Evolutionary conservation across 805 yeast species (phyloP), one percentile per base, ranked within the genome.

Genomic region (Kluyveromyces dobzhanskii): DNA sequence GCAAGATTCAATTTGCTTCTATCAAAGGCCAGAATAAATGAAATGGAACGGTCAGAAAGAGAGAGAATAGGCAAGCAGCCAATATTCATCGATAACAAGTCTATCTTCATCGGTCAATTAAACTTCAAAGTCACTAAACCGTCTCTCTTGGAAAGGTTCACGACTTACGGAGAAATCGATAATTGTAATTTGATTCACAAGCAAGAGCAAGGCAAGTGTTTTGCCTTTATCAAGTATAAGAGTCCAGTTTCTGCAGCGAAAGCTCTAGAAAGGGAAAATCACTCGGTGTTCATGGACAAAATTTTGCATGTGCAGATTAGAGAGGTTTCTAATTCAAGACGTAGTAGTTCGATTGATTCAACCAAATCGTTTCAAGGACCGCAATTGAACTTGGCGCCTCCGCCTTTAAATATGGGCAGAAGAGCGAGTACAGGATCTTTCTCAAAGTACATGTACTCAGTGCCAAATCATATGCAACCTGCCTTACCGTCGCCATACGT

Each of bases 221-320:
- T 83, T 67, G 94, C 94, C 1, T 85, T 86, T 51, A 73, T 86
- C 44, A 74, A 74, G 42, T 86, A 66, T 52, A 67, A 66, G 26
- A 66, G 70, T 9, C 87, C 80, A 49, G 70, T 71, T 17, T 75
- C 92, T 17, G 94, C 95, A 6, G 94, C 92, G 4, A 70, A 84
- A 35, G 95, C 95, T 1, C 85, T 86, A 39, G 94, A 85, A 57
- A 70, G 78, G 44, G 92, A 84, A 54, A 85, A 87, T 54, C 94
- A 85, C 60, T 70, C 94, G 2, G 72, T 79, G 57, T 76, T 86
- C 53, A 63, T 75, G 50, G 76, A 75, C 42, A 79, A 73, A 56
- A 80, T 90, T 7, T 81, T 86, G 68, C 92, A 83, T 57, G 95
- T 86, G 34, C 94, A 85, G 59, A 84, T 80, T 55, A 73, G 84